Conservation (phyloP, 73 alveolate species). For the Paramecium biaurelia region DNA sequence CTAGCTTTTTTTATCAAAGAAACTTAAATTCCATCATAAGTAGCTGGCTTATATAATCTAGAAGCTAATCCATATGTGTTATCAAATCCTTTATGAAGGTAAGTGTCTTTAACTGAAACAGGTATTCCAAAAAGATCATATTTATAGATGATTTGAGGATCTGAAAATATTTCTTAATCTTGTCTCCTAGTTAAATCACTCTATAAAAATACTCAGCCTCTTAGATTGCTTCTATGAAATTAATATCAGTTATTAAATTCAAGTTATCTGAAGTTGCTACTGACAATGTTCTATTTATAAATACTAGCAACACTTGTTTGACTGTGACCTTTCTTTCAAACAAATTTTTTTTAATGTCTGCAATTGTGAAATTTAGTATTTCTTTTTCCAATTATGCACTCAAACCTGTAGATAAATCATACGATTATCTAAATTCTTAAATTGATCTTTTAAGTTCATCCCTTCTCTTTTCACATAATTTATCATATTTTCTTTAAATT, state of each 20-base stretch:
- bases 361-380: background rate
- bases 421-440: background rate
- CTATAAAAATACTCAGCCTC: conserved; percentile 25
- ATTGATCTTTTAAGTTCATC: background rate
- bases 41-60: conserved; percentile 33
- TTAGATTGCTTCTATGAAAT: conserved; percentile 50
- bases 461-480: background rate
- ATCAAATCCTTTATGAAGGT: conserved; percentile 55
- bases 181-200: background rate
- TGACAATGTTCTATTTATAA: conserved; percentile 7
- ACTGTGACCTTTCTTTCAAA: conserved; percentile 13
- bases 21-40: conserved; percentile 66
- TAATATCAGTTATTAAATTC: conserved; percentile 40
- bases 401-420: background rate
- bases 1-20: conserved; percentile 65
- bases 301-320: background rate
- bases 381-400: background rate
- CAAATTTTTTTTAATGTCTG: background rate
- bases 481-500: background rate
- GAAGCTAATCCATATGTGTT: conserved; percentile 55
- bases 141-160: conserved; percentile 38
- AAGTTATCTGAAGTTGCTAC: conserved; percentile 5
- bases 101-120: conserved; percentile 74
- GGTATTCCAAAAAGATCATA: conserved; percentile 78
- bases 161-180: conserved; percentile 11